Percentiles rank a stretch among this genome's conserved stretches.
Evolutionary conservation across 2,329 filamentous ascomycete genomes (phyloP).

Genomic region (Xylariaceae sp.): DNA sequence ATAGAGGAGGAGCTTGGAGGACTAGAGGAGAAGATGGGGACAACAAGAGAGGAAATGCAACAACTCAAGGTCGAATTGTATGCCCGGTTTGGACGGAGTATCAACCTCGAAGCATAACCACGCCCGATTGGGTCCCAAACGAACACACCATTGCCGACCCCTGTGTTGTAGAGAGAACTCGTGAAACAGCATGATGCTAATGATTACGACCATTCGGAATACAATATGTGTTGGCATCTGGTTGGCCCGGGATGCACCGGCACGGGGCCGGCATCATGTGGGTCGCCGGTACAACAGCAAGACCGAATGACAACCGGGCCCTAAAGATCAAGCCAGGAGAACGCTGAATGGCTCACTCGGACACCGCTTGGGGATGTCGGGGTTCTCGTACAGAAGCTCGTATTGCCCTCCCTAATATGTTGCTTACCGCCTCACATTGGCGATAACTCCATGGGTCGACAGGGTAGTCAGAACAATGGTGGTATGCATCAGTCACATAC

Average conservation of each 20-base stretch:
- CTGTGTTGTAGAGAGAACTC: not conserved
- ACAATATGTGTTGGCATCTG: not conserved
- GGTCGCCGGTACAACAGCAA: not conserved
- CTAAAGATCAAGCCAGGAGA: not conserved
- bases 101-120: constrained; percentile 85
- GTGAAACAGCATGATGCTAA: not conserved
- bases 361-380: not conserved
- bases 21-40: constrained; percentile 70
- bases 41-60: constrained; percentile 79
- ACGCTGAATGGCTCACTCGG: not conserved
- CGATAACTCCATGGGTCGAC: not conserved
- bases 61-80: constrained; percentile 89
- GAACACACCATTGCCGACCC: not conserved
- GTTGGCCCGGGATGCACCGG: not conserved
- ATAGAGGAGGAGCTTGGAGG: constrained; percentile 71
- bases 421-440: not conserved
- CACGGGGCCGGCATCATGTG: not conserved
- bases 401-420: not conserved
- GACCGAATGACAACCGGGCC: not conserved
- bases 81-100: constrained; percentile 89
- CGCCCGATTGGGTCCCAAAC: not conserved
- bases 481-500: not conserved
- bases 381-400: not conserved
- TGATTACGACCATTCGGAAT: not conserved
- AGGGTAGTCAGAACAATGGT: not conserved